Conservation (phyloP, 1,284 basidiomycete species). For the Ustilago hordei region DNA sequence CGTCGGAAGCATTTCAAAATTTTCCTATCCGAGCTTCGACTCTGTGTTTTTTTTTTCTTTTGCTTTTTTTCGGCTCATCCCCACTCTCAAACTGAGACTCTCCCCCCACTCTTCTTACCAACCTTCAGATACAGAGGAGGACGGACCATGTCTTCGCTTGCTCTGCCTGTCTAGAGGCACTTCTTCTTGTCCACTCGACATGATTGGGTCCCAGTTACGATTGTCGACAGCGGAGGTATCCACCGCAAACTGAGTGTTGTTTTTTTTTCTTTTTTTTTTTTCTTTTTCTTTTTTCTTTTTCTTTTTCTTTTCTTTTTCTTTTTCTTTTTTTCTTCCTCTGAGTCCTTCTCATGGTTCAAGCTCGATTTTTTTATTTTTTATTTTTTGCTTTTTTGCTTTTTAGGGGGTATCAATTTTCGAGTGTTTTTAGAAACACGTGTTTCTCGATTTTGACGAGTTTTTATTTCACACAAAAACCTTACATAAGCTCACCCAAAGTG, state of each 20-base stretch:
- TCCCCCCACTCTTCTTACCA: not conserved
- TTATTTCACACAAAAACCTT: too few species aligned
- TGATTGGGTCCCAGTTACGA: conserved; percentile 2
- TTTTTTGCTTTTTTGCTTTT: too few species aligned
- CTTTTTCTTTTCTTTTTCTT: not conserved
- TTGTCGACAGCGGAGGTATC: conserved; percentile 1
- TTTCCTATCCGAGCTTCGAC: conserved; percentile 12
- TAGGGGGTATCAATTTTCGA: too few species aligned
- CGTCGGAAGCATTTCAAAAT: conserved; percentile 7
- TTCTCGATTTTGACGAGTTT: too few species aligned
- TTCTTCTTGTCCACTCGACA: not conserved
- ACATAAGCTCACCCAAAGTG: too few species aligned
- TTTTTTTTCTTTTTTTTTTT: not conserved
- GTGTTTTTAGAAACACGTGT: too few species aligned
- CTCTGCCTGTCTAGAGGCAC: not conserved
- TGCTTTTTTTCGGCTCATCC: not conserved
- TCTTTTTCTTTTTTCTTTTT: not conserved
- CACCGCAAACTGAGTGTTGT: not conserved
- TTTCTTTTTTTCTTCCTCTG: not conserved
- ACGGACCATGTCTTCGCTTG: not conserved
- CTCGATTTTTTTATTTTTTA: not conserved
- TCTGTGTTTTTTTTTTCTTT: not conserved
- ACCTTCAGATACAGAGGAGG: not conserved
- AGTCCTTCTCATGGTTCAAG: not conserved
- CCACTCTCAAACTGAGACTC: not conserved